Evolutionary conservation across 2,329 filamentous ascomycete genomes (phyloP), one percentile per base, ranked within the genome.

Genomic region (Fusarium sp.): DNA sequence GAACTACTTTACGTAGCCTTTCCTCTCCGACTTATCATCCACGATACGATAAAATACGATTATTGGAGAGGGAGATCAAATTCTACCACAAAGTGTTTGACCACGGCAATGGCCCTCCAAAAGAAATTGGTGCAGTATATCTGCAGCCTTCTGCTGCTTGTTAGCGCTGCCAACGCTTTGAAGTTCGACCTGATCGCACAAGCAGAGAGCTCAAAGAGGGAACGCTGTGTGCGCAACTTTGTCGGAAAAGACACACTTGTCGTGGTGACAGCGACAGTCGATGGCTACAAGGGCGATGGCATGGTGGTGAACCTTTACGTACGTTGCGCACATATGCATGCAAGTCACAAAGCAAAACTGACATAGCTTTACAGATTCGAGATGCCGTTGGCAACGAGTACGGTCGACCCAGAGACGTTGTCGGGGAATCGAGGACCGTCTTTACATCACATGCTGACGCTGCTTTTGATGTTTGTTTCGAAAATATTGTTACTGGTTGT

Each of bases 381-480:
- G 96, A 99, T 85, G 92, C 95, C 22, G 90, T 98, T 78, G 96
- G 95, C 81, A 99, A 99, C 85, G 95, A 98, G 84, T 98, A 98
- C 84, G 95, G 94, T 81, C 90, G 91, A 70, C 94, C 96, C 60
- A 96, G 93, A 85, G 95, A 99, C 80, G 91, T 98, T 69, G 93
- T 91, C 22, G 96, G 96, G 83, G 95, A 98, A 86, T 93, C 94
- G 83, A 91, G 96, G 81, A 95, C 95, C 82, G 94, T 96, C 57
- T 99, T 99, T 83, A 98, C 96, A 54, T 94, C 95, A 42, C 93
- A 96, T 82, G 92, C 92, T 58, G 95, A 98, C 84, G 93, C 94
- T 39, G 93, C 94, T 15, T 98, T 99, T 80, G 96, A 98, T 80
- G 94, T 99, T 59, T 99, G 96, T 88, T 97, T 98, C 81, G 94